A percentile compares a stretch with the other conserved stretches of the same genome.
These are phyloP conservation scores for Auricularia heimuer DNA, from an alignment of 768 basidiomycete species.

Conservation along the genomic window DNA sequence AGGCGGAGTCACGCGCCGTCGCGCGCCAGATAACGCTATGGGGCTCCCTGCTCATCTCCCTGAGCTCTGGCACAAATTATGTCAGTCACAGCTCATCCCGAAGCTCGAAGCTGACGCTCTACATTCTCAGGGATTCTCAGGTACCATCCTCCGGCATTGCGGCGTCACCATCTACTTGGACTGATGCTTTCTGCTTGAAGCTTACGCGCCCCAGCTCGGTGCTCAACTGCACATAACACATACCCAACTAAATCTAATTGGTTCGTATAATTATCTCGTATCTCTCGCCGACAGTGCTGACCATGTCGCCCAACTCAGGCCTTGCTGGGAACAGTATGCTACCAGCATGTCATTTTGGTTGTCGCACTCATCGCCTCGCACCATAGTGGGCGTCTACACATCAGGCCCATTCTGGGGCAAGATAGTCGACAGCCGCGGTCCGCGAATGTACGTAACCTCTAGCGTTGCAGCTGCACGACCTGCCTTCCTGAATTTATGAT, in stretches of 20 bases:
- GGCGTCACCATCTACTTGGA: neutral
- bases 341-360: neutral
- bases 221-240: slow-evolving; percentile 64
- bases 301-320: neutral
- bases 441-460: slow-evolving; percentile 31
- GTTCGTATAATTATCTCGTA: slow-evolving; percentile 14
- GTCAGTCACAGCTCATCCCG: slow-evolving; percentile 30
- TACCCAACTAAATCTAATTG: slow-evolving; percentile 75
- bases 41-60: slow-evolving; percentile 47
- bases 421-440: slow-evolving; percentile 66
- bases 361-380: slow-evolving; percentile 1
- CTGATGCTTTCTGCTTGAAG: slow-evolving; percentile 24
- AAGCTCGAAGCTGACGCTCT: neutral
- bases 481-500: neutral
- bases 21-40: slow-evolving; percentile 40
- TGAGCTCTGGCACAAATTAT: slow-evolving; percentile 67
- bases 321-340: slow-evolving; percentile 65
- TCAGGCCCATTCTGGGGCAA: slow-evolving; percentile 73
- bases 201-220: slow-evolving; percentile 82
- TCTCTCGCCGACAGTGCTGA: neutral
- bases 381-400: slow-evolving; percentile 62
- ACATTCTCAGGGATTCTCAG: slow-evolving; percentile 26
- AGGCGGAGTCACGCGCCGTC: neutral
- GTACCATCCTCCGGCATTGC: slow-evolving; percentile 13
- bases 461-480: neutral